phyloP scores from a whole-genome alignment of 1,284 basidiomycete genomes.

The Ceratobasidium sp. region DNA sequence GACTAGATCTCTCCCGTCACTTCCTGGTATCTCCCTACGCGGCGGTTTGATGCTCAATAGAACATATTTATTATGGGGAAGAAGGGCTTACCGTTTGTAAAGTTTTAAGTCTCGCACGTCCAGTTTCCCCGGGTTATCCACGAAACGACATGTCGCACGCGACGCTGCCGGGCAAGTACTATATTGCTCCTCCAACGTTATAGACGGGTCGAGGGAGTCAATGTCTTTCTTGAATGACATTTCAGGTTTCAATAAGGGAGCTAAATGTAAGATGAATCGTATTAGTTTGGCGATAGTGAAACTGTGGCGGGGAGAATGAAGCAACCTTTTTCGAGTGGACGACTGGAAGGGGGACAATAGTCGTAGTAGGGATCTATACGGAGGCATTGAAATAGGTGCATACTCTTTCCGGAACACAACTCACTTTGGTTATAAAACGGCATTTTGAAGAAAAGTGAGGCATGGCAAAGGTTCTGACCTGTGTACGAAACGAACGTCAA shows the following conservation, averaged over 20 bases:
- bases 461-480: too few species aligned
- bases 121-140: neutral
- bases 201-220: neutral
- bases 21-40: conserved; percentile 16
- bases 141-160: conserved; percentile 20
- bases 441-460: neutral
- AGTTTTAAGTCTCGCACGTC: conserved; percentile 1
- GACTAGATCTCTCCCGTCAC: conserved; percentile 9
- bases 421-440: neutral
- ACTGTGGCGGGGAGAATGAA: too few species aligned
- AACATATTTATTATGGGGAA: neutral
- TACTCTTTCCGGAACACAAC: neutral
- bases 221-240: neutral
- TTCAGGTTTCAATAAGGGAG: too few species aligned
- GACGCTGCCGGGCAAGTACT: conserved; percentile 10
- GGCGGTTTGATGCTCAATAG: neutral
- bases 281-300: too few species aligned
- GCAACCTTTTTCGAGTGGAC: too few species aligned
- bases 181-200: neutral
- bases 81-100: conserved; percentile 9
- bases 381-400: too few species aligned
- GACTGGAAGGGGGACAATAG: too few species aligned
- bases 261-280: too few species aligned
- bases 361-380: too few species aligned
- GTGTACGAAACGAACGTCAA: too few species aligned